Conservation (phyloP, 2,329 filamentous ascomycete species). For the Clonostachys rosea region DNA sequence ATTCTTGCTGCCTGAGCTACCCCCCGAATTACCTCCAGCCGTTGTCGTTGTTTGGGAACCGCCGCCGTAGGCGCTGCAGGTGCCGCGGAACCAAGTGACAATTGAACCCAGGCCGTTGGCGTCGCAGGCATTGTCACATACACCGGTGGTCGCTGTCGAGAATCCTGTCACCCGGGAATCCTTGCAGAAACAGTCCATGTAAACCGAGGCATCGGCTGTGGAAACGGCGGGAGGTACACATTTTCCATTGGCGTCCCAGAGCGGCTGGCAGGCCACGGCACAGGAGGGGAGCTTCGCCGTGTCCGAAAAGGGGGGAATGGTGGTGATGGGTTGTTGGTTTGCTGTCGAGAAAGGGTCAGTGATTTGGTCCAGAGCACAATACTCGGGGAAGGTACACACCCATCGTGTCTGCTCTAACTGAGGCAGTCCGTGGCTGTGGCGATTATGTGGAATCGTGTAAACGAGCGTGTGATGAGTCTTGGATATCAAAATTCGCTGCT, state of each 20-base stretch:
- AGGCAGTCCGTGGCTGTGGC: too few relatives aligned
- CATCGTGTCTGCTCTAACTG: too few relatives aligned
- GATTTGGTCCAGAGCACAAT: neutral
- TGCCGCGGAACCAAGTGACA: conserved; percentile 64
- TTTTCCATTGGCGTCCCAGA: conserved; percentile 66
- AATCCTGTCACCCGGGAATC: conserved; percentile 55
- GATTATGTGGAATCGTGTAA: too few relatives aligned
- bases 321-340: conserved; percentile 29
- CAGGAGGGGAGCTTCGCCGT: conserved; percentile 51
- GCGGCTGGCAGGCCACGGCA: conserved; percentile 50
- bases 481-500: too few relatives aligned
- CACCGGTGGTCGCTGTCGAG: conserved; percentile 46
- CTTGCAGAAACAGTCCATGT: conserved; percentile 71
- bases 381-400: too few relatives aligned
- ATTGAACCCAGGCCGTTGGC: conserved; percentile 48
- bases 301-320: conserved; percentile 49
- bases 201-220: conserved; percentile 42
- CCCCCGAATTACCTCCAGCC: conserved; percentile 5
- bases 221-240: conserved; percentile 59
- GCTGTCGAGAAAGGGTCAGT: neutral
- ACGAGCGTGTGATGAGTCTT: too few relatives aligned
- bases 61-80: conserved; percentile 46
- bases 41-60: conserved; percentile 7
- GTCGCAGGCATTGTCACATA: conserved; percentile 59
- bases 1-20: conserved; percentile 6